Base-by-base conservation (phyloP, 2,329 filamentous ascomycete genomes). In the Sporothrix brunneoviolacea region DNA sequence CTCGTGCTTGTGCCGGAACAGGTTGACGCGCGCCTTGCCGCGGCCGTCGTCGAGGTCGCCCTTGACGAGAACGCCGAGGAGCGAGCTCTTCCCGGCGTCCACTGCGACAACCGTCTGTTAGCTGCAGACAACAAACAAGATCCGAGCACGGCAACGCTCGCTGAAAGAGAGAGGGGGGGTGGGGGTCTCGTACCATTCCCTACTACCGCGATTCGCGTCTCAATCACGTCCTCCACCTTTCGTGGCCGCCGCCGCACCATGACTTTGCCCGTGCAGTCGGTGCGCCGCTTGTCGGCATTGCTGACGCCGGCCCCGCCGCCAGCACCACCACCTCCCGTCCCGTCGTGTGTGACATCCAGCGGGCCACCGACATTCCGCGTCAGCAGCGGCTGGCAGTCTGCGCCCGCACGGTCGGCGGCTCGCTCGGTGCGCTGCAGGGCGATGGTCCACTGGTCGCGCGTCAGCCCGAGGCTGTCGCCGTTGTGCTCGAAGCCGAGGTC, bases 1-100 rank as follows among this genome's bases (percentile, higher is more conserved):
- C 69, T 98, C 93, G 63, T 98, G 93, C 69, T 98, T 97, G 68
- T 98, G 93, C 15, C 93, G 82, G 70, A 98, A 98, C 12, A 98
- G 81, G 58, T 95, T 97, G 46, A 98, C 88, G 55, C 93, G 85
- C 40, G 93, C 91, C 66, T 88, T 91, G 12, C 93, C 93, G 63
- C 93, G 80, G 15, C 93, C 93, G 68, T 98, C 93, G 61, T 98
- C 93, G 2, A 98, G 81, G 46, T 88, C 88, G 5, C 93, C 93
- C 68, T 97, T 97, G 7, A 97, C 93, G 6, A 98, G 74, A 2
- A 98, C 93, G 38, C 93, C 93, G 3, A 98, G 74, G 80, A 97
- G 86, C 24, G 93, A 97, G 64, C 88, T 95, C 70, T 98, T 98
- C 0, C 93, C 93, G 9, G 93, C 93, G 65, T 98, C 93, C 49